Evolutionary conservation across 306 rosid genomes (phyloP), one percentile per base, ranked within the genome.

Genomic region (Sphenostylis stenocarpa): DNA sequence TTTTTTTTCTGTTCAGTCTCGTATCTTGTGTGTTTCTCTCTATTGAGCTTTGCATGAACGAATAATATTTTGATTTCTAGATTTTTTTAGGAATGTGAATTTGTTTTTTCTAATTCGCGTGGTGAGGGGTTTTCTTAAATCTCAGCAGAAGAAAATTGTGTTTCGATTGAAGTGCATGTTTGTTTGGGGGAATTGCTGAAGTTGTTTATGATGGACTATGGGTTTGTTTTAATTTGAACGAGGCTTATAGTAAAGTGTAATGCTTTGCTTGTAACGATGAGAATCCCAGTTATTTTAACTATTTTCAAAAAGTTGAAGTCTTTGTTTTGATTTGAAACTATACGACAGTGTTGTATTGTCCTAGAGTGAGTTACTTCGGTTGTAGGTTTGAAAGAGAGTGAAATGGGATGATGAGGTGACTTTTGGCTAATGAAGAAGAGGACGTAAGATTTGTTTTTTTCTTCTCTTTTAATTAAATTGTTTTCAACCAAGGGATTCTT

Each of bases 81-180:
- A 7, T 44, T 53, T 47, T 38, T 38, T 58, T 11, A 38, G 68
- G 5, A 71, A 36, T 38, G 69, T 19, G 57, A 47, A 44, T 45
- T 20, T 57, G 26, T 26, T 4, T 11, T 34, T n/a, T 73, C 58
- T 1, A 15, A n/a, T 75, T 74, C n/a, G 6, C 47, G 7, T 34
- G 39, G 31, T 60, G 79, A 78, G 91, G 80, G 80, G 81, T 76
- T 72, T 57, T 13, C 34, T 45, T 26, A 2, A 52, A 24, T 41
- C 10, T 43, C 34, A 31, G 62, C 12, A 31, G 70, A 19, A 19
- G 41, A 23, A 20, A 21, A 49, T 24, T 48, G 14, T 58, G 72
- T 29, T 78, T 57, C 64, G 58, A 51, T 68, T 4, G 20, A 62
- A 67, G 52, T 75, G 76, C 52, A 2, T 61, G 23, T 44, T 12